phyloP scores from a whole-genome alignment of 2,329 filamentous ascomycete species.

The Sclerotinia nivalis region DNA sequence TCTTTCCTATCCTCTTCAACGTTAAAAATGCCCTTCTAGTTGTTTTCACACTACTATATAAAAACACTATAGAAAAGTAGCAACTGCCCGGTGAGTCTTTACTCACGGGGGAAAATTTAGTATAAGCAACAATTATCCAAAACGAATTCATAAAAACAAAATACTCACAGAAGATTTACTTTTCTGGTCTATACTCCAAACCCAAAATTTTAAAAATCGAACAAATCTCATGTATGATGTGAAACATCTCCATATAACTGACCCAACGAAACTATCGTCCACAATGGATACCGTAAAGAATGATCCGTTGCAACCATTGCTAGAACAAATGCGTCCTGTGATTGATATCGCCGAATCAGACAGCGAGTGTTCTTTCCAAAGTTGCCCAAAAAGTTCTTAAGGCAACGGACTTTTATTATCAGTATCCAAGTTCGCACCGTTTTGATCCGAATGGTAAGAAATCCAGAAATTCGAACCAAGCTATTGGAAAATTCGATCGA shows the following conservation, averaged over 20 bases:
- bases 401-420: too few species aligned
- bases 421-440: too few species aligned
- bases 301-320: conserved; percentile 4
- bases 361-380: conserved; percentile 60
- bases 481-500: too few species aligned
- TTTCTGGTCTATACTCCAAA: conserved; percentile 1
- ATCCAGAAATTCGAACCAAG: too few species aligned
- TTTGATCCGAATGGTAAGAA: too few species aligned
- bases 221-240: not conserved
- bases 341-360: conserved; percentile 57
- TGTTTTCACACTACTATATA: not conserved
- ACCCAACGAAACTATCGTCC: not conserved
- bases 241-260: not conserved
- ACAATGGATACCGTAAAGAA: not conserved
- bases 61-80: not conserved
- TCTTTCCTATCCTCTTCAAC: conserved; percentile 5
- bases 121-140: not conserved
- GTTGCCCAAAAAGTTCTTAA: conserved; percentile 47
- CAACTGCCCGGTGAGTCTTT: not conserved
- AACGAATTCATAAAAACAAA: not conserved
- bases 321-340: conserved; percentile 53
- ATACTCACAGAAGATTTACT: not conserved
- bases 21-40: not conserved
- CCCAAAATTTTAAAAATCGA: not conserved
- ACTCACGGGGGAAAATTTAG: not conserved